Percentiles rank a stretch among this genome's conserved stretches.
Evolutionary conservation across 768 basidiomycete species (phyloP).

Genomic region (Kwoniella pini): DNA sequence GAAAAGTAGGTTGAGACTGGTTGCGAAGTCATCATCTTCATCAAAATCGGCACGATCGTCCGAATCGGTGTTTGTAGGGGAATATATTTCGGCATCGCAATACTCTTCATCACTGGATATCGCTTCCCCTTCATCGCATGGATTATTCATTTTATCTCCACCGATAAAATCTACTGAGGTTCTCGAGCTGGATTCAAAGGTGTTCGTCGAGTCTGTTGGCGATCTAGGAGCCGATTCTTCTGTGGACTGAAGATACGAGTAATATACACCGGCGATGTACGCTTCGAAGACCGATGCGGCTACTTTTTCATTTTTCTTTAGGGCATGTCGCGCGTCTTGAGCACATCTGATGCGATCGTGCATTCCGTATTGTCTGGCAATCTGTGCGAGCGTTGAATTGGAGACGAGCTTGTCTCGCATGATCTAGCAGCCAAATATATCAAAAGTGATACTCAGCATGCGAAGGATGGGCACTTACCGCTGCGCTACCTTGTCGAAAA

Average conservation of each 20-base stretch:
- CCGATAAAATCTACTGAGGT: too few species aligned
- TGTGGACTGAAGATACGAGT: conserved; percentile 24
- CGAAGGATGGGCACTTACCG: conserved; percentile 1
- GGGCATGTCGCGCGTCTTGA: neutral
- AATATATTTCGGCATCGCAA: too few species aligned
- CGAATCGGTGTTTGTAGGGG: too few species aligned
- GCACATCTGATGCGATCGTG: conserved; percentile 11
- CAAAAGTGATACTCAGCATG: neutral
- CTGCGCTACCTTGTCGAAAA: conserved; percentile 16
- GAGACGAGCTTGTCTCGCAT: conserved; percentile 32
- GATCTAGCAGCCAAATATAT: conserved; percentile 13
- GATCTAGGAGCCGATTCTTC: neutral
- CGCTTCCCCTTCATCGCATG: too few species aligned
- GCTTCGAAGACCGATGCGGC: conserved; percentile 40
- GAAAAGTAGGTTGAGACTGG: too few species aligned
- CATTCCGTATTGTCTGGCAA: conserved; percentile 34
- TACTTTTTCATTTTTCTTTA: conserved; percentile 24
- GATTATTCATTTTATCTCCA: too few species aligned
- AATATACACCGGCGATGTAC: conserved; percentile 41
- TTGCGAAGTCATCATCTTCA: too few species aligned
- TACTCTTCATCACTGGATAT: too few species aligned
- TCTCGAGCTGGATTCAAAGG: too few species aligned
- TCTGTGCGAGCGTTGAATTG: conserved; percentile 35
- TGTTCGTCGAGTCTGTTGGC: neutral
- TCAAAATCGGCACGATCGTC: too few species aligned